Evolutionary conservation across 306 rosid species (phyloP).

Genomic region (Parietaria judaica): DNA sequence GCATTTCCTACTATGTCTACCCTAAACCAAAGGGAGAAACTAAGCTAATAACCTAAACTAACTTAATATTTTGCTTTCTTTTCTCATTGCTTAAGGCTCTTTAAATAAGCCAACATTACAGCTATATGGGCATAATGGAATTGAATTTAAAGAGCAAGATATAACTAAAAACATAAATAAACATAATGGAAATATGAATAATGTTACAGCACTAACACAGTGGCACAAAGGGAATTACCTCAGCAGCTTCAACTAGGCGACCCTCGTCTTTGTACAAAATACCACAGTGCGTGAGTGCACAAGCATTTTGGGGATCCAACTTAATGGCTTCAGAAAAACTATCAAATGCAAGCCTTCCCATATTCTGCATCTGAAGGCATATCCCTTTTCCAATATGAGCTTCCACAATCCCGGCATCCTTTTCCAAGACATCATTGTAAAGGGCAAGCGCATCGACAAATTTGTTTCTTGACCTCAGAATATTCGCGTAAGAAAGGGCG

Average conservation of each 20-base stretch:
- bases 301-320: conserved; percentile 77
- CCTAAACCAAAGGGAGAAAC: no score
- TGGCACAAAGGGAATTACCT: conserved; percentile 36
- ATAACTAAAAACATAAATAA: background rate
- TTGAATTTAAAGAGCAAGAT: no score
- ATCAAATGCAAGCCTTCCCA: conserved; percentile 78
- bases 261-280: conserved; percentile 93
- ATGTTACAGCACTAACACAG: background rate
- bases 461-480: conserved; percentile 84
- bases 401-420: conserved; percentile 58
- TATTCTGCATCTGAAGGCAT: conserved; percentile 89
- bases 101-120: no score
- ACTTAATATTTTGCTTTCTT: no score
- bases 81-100: no score
- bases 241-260: conserved; percentile 84
- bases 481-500: conserved; percentile 59
- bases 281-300: conserved; percentile 89
- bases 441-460: conserved; percentile 74
- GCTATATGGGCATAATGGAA: no score
- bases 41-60: no score
- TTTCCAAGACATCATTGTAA: conserved; percentile 62
- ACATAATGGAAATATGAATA: background rate
- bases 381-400: conserved; percentile 94
- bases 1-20: no score
- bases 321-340: conserved; percentile 70